Base-by-base conservation (phyloP, 2,329 filamentous ascomycete species). In the Aquanectria penicillioides region DNA sequence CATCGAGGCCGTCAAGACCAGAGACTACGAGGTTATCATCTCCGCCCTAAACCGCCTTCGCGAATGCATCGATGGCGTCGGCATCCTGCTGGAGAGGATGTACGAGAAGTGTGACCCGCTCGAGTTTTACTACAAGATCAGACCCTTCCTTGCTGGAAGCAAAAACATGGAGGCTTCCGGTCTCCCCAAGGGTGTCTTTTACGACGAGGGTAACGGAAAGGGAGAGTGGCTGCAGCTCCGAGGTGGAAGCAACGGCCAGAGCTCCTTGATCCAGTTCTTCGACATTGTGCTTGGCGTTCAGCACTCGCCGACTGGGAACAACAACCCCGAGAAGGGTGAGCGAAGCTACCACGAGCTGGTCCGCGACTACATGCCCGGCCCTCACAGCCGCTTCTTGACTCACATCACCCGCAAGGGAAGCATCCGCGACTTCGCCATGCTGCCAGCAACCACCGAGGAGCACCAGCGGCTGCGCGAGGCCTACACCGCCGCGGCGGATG, bases 201-300 rank as follows among this genome's bases (percentile, higher is more conserved):
- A 97, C 72, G 92, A 97, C 65, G 85, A 91, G 55, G 90, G 88
- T 1, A 81, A 86, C 3, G 89, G 87, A 1, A 80, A 80, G 12
- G 85, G 88, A 0, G 78, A 84, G 29, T 97, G 93, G 83, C 83
- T 88, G 15, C 89, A 94, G 66, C 90, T 91, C 57, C 86, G 91
- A n/a, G 94, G 94, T 15, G 94, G 94, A 5, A 96, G 92, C 74
- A 97, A 97, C 70, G 94, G 94, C 0, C 94, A 98, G 75, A 94
- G 91, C 74, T 96, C 92, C 1, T 81, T 97, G 36, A 93, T 98
- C 58, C 93, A 97, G 70, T 95, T 97, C 78, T 93, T 97, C 74
- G 94, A 98, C 72, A 84, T 96, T 12, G 86, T 93, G 0, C 83
- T 98, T 0, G 92, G 93, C 2, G 84, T 98, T 12, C 89, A 96